Evolutionary conservation across 2,329 filamentous ascomycete species (phyloP).

Genomic region (Cordyceps javanica): DNA sequence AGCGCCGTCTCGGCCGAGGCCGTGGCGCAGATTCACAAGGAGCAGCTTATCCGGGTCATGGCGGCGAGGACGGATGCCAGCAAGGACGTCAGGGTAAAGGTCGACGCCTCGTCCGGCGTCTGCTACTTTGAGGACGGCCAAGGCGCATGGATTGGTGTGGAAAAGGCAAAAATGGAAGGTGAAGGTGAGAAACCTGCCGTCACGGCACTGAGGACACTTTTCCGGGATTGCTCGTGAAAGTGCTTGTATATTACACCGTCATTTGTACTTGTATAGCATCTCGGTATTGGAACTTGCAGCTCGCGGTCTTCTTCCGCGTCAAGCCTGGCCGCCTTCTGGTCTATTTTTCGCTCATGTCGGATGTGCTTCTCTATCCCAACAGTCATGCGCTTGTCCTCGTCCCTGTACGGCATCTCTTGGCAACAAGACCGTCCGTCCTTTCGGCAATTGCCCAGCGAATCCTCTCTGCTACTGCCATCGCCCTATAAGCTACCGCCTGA

Average conservation of each 20-base stretch:
- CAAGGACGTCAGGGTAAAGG: conserved; percentile 6
- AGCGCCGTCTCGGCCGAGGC: conserved; percentile 18
- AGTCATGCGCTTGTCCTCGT: too few species aligned
- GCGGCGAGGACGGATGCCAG: neutral
- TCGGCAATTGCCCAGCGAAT: too few species aligned
- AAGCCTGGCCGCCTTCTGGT: too few species aligned
- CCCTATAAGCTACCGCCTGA: too few species aligned
- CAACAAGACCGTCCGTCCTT: too few species aligned
- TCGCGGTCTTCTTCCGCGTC: neutral
- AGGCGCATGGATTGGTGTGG: conserved; percentile 22
- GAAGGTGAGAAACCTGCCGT: conserved; percentile 22
- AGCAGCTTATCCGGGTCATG: neutral
- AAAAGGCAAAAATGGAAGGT: conserved; percentile 28
- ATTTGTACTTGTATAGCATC: neutral
- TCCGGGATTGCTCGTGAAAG: neutral
- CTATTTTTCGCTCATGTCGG: too few species aligned
- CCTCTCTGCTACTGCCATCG: too few species aligned
- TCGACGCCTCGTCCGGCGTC: conserved; percentile 16
- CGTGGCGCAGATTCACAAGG: neutral
- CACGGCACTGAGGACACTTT: conserved; percentile 20
- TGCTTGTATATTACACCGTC: neutral
- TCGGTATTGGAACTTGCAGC: neutral
- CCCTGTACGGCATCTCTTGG: too few species aligned
- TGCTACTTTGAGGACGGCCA: conserved; percentile 19
- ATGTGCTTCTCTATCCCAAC: too few species aligned